Evolutionary conservation across 2,329 filamentous ascomycete species (phyloP).

Genomic region (Acrocalymma vagum): DNA sequence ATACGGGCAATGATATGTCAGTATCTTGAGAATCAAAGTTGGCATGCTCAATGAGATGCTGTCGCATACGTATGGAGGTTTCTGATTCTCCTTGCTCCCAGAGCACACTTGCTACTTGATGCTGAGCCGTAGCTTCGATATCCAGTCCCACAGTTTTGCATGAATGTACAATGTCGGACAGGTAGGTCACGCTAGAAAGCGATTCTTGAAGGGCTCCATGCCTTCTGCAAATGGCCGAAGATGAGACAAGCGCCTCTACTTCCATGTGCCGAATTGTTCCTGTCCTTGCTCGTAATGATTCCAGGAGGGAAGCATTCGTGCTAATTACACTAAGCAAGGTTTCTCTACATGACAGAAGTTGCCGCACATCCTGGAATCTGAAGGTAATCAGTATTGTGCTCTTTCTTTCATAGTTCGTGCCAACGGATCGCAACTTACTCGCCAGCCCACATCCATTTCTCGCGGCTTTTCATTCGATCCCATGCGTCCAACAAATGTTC

Average conservation of each 20-base stretch:
- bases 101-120: conserved; percentile 87
- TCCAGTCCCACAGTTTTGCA: conserved; percentile 77
- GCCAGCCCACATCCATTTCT: conserved; percentile 83
- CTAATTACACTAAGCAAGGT: conserved; percentile 83
- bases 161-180: conserved; percentile 78
- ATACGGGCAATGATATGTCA: conserved; percentile 61
- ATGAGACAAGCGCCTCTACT: conserved; percentile 77
- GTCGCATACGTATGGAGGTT: conserved; percentile 87
- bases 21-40: conserved; percentile 39
- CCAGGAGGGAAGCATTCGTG: conserved; percentile 70
- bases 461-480: conserved; percentile 69
- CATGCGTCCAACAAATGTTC: conserved; percentile 70
- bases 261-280: conserved; percentile 75
- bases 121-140: conserved; percentile 77
- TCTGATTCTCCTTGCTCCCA: conserved; percentile 95
- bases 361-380: conserved; percentile 79
- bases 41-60: conserved; percentile 63
- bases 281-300: conserved; percentile 67
- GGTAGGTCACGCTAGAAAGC: conserved; percentile 81
- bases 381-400: conserved; percentile 43
- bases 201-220: conserved; percentile 88
- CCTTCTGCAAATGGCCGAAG: conserved; percentile 77
- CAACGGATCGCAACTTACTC: conserved; percentile 69
- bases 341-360: conserved; percentile 82
- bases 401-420: background rate